These are phyloP conservation scores for Ophiorrhiza pumila DNA, from an alignment of 257 asterid species.

Conservation along the genomic window DNA sequence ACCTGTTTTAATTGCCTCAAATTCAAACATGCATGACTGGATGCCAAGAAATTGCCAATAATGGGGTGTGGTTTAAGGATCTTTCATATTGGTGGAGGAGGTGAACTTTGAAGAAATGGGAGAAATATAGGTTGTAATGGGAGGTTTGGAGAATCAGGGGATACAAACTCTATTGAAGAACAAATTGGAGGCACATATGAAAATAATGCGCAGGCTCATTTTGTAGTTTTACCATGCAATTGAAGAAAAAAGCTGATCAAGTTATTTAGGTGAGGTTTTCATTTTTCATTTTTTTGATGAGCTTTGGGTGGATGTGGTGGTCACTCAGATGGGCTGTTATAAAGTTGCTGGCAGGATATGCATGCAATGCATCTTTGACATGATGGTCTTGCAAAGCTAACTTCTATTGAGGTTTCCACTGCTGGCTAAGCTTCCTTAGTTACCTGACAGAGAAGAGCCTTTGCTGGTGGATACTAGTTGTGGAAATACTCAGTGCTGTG, in stretches of 20 bases:
- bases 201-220: not conserved
- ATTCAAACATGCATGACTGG: too few species aligned
- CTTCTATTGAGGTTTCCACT: not conserved
- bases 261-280: not conserved
- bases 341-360: too few species aligned
- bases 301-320: too few species aligned
- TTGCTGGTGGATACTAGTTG: not conserved
- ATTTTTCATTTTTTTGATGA: too few species aligned
- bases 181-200: not conserved
- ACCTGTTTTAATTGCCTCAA: too few species aligned
- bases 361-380: not conserved
- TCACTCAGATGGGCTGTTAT: too few species aligned
- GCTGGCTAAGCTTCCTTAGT: not conserved
- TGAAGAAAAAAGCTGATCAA: not conserved
- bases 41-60: not conserved
- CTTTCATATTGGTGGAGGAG: not conserved
- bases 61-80: not conserved
- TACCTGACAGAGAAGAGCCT: not conserved
- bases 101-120: not conserved
- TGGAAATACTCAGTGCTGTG: not conserved
- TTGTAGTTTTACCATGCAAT: not conserved
- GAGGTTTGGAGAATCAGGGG: not conserved
- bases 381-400: not conserved
- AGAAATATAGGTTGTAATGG: not conserved
- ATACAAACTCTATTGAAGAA: not conserved